A percentile compares a stretch with the other conserved stretches of the same genome.
phyloP scores from a whole-genome alignment of 495 filamentous ascomycete genomes.

The Podospora anserina region DNA sequence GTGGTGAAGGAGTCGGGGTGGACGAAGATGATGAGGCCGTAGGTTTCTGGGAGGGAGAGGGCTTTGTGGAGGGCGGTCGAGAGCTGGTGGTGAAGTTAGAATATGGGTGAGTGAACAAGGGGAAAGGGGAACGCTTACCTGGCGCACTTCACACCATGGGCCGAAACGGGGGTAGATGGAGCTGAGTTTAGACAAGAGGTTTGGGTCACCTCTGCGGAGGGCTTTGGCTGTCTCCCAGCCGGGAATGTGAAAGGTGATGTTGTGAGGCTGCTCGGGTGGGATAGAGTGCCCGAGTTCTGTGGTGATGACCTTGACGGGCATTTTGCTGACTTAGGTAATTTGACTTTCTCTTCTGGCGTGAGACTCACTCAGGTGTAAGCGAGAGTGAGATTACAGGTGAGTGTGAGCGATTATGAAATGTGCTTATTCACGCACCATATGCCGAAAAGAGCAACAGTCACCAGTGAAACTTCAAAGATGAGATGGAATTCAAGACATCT shows the following conservation, averaged over 20 bases:
- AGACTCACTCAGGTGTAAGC: background rate
- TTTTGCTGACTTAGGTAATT: slow-evolving; percentile 13
- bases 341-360: background rate
- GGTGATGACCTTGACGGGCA: slow-evolving; percentile 34
- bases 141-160: slow-evolving; percentile 30
- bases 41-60: slow-evolving; percentile 25
- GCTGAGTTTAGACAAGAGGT: slow-evolving; percentile 27
- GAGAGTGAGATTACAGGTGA: background rate
- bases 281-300: slow-evolving; percentile 39
- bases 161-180: slow-evolving; percentile 46
- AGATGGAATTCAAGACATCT: background rate
- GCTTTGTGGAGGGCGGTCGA: slow-evolving; percentile 24
- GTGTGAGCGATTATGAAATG: background rate
- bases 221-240: slow-evolving; percentile 32
- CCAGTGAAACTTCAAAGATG: background rate
- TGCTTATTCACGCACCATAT: background rate
- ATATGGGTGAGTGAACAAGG: background rate
- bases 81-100: slow-evolving; percentile 22
- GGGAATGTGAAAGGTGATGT: slow-evolving; percentile 38
- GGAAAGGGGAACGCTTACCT: slow-evolving; percentile 14
- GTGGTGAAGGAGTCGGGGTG: slow-evolving; percentile 25
- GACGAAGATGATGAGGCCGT: slow-evolving; percentile 32
- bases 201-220: slow-evolving; percentile 34
- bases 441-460: background rate
- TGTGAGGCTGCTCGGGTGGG: slow-evolving; percentile 42